Conservation (phyloP, 1,284 basidiomycete genomes). For the Moesziomyces parantarcticus region DNA sequence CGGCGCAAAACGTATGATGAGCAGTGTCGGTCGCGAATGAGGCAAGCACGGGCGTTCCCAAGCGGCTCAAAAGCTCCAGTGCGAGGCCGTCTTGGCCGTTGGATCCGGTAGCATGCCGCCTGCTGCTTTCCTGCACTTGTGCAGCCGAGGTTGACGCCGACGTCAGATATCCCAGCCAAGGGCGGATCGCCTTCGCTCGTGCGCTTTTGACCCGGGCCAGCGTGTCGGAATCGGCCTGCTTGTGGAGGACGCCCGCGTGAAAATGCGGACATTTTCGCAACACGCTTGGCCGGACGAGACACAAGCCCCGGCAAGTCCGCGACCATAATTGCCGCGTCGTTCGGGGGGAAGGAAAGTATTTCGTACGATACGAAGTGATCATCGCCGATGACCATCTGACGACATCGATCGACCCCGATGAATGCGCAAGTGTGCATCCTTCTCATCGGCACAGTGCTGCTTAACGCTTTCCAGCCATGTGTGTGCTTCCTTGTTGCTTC, state of each 20-base stretch:
- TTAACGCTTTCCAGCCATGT: no score
- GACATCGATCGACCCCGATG: not conserved
- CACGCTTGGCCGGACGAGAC: slow-evolving; percentile 10
- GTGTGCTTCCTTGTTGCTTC: no score
- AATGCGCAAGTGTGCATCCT: not conserved
- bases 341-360: not conserved
- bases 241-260: slow-evolving; percentile 5
- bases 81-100: not conserved
- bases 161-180: not conserved
- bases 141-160: not conserved
- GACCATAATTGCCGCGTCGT: not conserved
- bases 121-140: not conserved
- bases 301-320: slow-evolving; percentile 14
- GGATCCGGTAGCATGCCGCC: not conserved
- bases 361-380: not conserved
- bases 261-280: not conserved
- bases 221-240: not conserved
- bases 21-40: no score
- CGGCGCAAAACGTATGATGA: no score
- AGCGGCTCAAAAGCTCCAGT: not conserved
- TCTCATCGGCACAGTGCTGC: no score
- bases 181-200: no score
- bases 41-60: not conserved
- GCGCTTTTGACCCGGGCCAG: no score
- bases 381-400: not conserved